Evolutionary conservation across 1,284 basidiomycete species (phyloP).

Genomic region (Tilletia caries): DNA sequence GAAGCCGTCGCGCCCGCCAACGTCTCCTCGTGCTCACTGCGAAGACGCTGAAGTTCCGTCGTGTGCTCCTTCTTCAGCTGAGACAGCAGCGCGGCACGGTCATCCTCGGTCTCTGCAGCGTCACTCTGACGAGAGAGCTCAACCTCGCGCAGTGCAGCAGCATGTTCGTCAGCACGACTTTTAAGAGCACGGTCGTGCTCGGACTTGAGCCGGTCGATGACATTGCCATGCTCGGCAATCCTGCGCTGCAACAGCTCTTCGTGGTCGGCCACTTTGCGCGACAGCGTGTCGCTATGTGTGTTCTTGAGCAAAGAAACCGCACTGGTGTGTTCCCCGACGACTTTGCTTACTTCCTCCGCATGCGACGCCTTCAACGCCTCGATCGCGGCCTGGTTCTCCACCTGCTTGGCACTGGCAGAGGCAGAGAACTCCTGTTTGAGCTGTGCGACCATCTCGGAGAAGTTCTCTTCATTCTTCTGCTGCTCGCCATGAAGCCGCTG

Average conservation of each 20-base stretch:
- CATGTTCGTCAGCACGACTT: constrained; percentile 25
- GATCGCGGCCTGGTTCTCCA: neutral
- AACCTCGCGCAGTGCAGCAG: constrained; percentile 18
- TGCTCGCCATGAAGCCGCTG: constrained; percentile 69
- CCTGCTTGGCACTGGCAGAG: neutral
- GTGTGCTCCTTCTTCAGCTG: constrained; percentile 23
- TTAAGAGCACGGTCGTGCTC: constrained; percentile 24
- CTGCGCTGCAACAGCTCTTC: constrained; percentile 16
- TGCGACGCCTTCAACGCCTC: neutral
- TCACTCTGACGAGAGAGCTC: constrained; percentile 8
- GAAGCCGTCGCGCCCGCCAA: constrained; percentile 12
- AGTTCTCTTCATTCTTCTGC: constrained; percentile 56
- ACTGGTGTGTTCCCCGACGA: neutral
- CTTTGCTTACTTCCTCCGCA: neutral
- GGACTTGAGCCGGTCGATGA: constrained; percentile 10
- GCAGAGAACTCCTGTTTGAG: neutral
- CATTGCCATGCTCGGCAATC: constrained; percentile 11
- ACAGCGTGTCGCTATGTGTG: neutral
- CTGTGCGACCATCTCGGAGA: constrained; percentile 78
- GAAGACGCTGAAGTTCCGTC: constrained; percentile 17
- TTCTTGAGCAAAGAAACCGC: neutral
- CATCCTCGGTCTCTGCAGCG: constrained; percentile 14
- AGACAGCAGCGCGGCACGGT: constrained; percentile 18
- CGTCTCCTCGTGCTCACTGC: constrained; percentile 26
- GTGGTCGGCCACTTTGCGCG: constrained; percentile 13